Evolutionary conservation across 805 yeast species (phyloP).

Genomic region (Saccharomycopsis sp.): DNA sequence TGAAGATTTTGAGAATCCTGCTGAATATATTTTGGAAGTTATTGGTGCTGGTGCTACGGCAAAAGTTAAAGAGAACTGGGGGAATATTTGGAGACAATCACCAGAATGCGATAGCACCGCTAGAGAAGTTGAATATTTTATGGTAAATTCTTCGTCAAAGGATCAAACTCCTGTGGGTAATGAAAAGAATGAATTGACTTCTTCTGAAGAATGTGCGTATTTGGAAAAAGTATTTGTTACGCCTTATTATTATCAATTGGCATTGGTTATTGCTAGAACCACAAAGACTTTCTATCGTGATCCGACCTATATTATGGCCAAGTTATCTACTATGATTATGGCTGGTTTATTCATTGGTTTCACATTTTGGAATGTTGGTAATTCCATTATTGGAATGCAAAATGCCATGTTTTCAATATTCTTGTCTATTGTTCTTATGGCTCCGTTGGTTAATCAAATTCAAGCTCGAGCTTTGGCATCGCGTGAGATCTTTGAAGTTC

Average conservation of each 20-base stretch:
- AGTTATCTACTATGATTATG: slow-evolving; percentile 40
- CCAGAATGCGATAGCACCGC: slow-evolving; percentile 29
- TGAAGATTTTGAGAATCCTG: slow-evolving; percentile 52
- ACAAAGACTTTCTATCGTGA: slow-evolving; percentile 47
- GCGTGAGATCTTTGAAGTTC: slow-evolving; percentile 58
- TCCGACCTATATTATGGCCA: slow-evolving; percentile 54
- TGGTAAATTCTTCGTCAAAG: neutral
- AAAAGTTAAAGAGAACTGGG: slow-evolving; percentile 48
- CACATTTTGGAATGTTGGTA: slow-evolving; percentile 52
- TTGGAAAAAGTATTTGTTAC: slow-evolving; percentile 34
- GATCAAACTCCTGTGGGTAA: too few relatives aligned
- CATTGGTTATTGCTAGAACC: slow-evolving; percentile 36
- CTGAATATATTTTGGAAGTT: slow-evolving; percentile 63
- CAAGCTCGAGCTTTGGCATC: slow-evolving; percentile 50
- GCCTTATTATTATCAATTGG: slow-evolving; percentile 39
- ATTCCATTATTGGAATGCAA: slow-evolving; percentile 45
- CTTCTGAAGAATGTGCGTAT: slow-evolving; percentile 19
- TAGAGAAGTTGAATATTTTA: slow-evolving; percentile 28
- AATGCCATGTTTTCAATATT: slow-evolving; percentile 54
- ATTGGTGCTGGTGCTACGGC: slow-evolving; percentile 74
- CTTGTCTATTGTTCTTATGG: slow-evolving; percentile 47
- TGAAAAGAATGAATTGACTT: neutral
- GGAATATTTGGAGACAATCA: slow-evolving; percentile 47
- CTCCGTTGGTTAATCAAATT: slow-evolving; percentile 53
- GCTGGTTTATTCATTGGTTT: slow-evolving; percentile 65